Percentiles rank a stretch among this genome's conserved stretches.
phyloP scores from a whole-genome alignment of 1,139 yeast genomes.

The Zygosaccharomyces sapae region DNA sequence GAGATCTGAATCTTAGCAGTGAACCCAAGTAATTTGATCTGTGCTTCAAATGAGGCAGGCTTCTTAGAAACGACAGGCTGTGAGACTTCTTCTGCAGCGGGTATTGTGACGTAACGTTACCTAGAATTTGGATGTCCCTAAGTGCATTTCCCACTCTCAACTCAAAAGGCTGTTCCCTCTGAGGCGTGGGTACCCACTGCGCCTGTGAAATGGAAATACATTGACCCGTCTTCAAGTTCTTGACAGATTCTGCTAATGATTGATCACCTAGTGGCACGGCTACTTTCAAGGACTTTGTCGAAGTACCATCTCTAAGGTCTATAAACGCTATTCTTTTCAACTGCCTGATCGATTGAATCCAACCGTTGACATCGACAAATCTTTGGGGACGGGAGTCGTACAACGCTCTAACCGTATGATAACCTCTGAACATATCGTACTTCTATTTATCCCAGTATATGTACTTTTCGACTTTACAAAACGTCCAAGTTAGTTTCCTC shows the following conservation, averaged over 20 bases:
- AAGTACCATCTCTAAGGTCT: slow-evolving; percentile 75
- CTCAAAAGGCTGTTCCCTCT: slow-evolving; percentile 44
- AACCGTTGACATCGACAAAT: slow-evolving; percentile 46
- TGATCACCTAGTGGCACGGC: slow-evolving; percentile 44
- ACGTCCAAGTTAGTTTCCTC: slow-evolving; percentile 2
- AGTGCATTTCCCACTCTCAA: slow-evolving; percentile 38
- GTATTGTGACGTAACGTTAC: slow-evolving; percentile 57
- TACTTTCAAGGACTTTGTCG: slow-evolving; percentile 52
- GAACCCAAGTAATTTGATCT: slow-evolving; percentile 63
- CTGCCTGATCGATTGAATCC: slow-evolving; percentile 67
- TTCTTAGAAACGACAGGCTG: slow-evolving; percentile 60
- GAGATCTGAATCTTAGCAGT: slow-evolving; percentile 67
- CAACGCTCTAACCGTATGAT: slow-evolving; percentile 5
- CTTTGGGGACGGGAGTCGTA: slow-evolving; percentile 1
- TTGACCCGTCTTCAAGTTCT: slow-evolving; percentile 42
- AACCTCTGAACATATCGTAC: not conserved
- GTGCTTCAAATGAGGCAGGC: slow-evolving; percentile 73
- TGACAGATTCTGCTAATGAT: slow-evolving; percentile 18
- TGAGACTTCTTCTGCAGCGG: slow-evolving; percentile 83
- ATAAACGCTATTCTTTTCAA: slow-evolving; percentile 76
- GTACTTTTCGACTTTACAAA: not conserved
- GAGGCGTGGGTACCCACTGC: slow-evolving; percentile 30
- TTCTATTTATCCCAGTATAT: too few species aligned
- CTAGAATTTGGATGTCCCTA: slow-evolving; percentile 42
- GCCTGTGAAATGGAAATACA: slow-evolving; percentile 36